Conservation (phyloP, 2,329 filamentous ascomycete species). For the Aspergillus glaucus region DNA sequence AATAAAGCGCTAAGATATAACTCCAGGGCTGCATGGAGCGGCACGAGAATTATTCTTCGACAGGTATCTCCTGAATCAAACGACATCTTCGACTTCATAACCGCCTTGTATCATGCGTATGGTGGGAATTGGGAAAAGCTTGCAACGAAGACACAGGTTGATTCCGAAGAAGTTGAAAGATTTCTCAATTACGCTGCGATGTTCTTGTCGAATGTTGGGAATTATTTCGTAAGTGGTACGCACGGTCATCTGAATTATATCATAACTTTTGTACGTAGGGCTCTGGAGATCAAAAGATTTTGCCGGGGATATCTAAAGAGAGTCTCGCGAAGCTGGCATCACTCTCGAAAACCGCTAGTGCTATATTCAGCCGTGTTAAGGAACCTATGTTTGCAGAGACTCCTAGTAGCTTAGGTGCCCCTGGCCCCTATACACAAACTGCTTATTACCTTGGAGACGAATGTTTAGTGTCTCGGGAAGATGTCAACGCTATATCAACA, state of each 20-base stretch:
- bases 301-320: constrained; percentile 13
- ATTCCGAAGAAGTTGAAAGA: constrained; percentile 34
- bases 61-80: constrained; percentile 49
- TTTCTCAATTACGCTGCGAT: constrained; percentile 40
- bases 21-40: constrained; percentile 19
- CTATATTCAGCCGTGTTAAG: constrained; percentile 2
- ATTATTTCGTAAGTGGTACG: constrained; percentile 34
- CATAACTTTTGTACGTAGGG: constrained; percentile 12
- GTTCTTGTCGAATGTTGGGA: constrained; percentile 50
- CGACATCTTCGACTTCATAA: constrained; percentile 50
- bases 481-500: constrained; percentile 36
- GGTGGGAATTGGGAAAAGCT: constrained; percentile 46
- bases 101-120: constrained; percentile 43
- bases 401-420: constrained; percentile 37
- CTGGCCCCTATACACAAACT: constrained; percentile 41
- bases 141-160: constrained; percentile 22
- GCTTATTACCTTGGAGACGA: constrained; percentile 20
- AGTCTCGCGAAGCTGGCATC: constrained; percentile 6
- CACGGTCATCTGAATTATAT: too few relatives aligned
- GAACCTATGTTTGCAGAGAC: constrained; percentile 7
- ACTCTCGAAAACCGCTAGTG: background rate
- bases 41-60: constrained; percentile 47
- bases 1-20: background rate
- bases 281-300: constrained; percentile 22
- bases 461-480: constrained; percentile 39